Conservation (phyloP, 768 basidiomycete species). For the Russula lepida region DNA sequence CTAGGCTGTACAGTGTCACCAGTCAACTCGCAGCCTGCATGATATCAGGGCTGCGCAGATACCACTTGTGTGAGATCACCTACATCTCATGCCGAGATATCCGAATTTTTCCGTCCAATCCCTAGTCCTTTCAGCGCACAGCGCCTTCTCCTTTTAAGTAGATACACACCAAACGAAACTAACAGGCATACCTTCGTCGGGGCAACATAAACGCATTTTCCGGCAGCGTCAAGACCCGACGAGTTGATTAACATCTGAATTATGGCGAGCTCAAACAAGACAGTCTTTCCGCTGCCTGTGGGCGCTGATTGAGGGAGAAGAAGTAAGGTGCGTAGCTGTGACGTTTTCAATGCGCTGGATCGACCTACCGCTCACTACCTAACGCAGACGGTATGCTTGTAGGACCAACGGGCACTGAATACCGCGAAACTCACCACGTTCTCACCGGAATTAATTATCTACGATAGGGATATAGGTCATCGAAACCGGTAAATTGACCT, state of each 20-base stretch:
- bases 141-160: slow-evolving; percentile 42
- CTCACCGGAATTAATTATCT: slow-evolving; percentile 52
- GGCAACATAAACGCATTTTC: slow-evolving; percentile 85
- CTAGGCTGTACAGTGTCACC: slow-evolving; percentile 77
- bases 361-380: slow-evolving; percentile 66
- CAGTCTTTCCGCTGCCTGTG: slow-evolving; percentile 94
- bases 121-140: slow-evolving; percentile 74
- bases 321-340: slow-evolving; percentile 1
- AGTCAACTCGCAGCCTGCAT: slow-evolving; percentile 77
- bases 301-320: slow-evolving; percentile 51
- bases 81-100: slow-evolving; percentile 68
- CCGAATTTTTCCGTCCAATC: slow-evolving; percentile 85
- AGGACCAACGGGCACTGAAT: neutral
- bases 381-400: neutral
- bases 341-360: neutral
- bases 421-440: slow-evolving; percentile 49
- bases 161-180: neutral
- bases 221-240: slow-evolving; percentile 27
- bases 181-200: slow-evolving; percentile 65
- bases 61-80: slow-evolving; percentile 19
- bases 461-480: neutral
- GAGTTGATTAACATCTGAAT: slow-evolving; percentile 56
- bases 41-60: neutral
- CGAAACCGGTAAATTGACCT: neutral
- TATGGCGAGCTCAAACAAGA: slow-evolving; percentile 86